These are phyloP conservation scores for Aurantiochytrium sp. DNA, from an alignment of 108 stramenopile genomes.

Conservation along the genomic window DNA sequence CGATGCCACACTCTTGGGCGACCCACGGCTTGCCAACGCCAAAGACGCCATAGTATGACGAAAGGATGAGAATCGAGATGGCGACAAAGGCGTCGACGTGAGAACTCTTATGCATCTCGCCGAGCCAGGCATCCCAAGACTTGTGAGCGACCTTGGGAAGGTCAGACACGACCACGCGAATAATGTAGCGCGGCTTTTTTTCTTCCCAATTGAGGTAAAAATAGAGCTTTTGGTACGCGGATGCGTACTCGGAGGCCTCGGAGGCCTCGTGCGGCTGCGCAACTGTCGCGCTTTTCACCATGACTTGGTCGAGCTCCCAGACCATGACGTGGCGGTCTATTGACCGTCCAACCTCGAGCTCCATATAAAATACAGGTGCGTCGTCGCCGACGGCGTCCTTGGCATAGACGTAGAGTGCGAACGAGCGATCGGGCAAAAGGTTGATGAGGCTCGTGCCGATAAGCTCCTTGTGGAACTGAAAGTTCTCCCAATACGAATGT, in stretches of 20 bases:
- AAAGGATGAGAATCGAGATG: background rate
- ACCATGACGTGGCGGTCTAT: background rate
- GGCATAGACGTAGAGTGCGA: background rate
- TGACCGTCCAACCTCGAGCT: background rate
- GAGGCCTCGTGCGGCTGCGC: background rate
- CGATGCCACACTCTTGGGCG: background rate
- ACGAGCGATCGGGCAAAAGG: background rate
- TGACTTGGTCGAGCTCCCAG: slow-evolving; percentile 3
- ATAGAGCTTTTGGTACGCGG: background rate
- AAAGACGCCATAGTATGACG: background rate
- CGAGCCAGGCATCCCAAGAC: background rate
- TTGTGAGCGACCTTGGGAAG: background rate
- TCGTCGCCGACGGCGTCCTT: background rate
- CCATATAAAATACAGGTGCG: background rate
- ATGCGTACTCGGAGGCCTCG: background rate
- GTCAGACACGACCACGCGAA: background rate
- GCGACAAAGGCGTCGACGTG: background rate
- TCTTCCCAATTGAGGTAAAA: slow-evolving; percentile 9
- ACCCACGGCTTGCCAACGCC: background rate
- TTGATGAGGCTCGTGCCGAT: background rate
- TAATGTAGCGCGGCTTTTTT: background rate
- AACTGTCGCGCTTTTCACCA: background rate
- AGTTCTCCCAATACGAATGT: background rate
- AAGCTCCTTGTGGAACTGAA: background rate
- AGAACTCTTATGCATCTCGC: background rate